Percentiles rank a stretch among this genome's conserved stretches.
Conservation (phyloP, 805 yeast species). For the Candida dendrica region DNA sequence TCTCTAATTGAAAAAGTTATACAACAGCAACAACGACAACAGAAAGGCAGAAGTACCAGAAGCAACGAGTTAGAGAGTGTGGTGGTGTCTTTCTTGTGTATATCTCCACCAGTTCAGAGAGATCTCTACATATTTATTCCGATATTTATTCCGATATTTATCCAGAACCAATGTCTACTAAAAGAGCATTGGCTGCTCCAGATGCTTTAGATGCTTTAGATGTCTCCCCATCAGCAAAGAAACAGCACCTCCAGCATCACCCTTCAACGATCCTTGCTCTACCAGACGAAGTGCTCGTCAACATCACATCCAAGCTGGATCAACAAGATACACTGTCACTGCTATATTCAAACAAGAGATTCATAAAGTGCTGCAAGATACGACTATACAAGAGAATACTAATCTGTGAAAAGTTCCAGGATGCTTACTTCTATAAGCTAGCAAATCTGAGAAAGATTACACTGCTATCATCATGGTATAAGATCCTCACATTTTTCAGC, state of each 20-base stretch:
- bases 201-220: too few relatives aligned
- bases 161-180: too few relatives aligned
- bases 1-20: too few relatives aligned
- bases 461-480: constrained; percentile 13
- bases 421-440: constrained; percentile 11
- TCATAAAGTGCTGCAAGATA: constrained; percentile 8
- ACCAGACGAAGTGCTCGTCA: constrained; percentile 12
- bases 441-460: constrained; percentile 5
- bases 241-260: background rate
- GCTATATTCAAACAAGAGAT: constrained; percentile 6
- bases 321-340: constrained; percentile 14
- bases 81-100: too few relatives aligned
- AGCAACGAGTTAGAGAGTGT: too few relatives aligned
- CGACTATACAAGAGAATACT: constrained; percentile 15
- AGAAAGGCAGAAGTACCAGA: too few relatives aligned
- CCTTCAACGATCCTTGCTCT: constrained; percentile 2
- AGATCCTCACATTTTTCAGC: constrained; percentile 11
- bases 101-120: too few relatives aligned
- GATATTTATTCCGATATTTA: too few relatives aligned
- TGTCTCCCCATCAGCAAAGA: background rate
- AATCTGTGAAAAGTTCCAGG: constrained; percentile 19
- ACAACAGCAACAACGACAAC: too few relatives aligned
- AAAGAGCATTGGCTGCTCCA: too few relatives aligned
- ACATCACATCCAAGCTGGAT: constrained; percentile 7
- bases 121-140: too few relatives aligned